Evolutionary conservation across 2,329 filamentous ascomycete species (phyloP).

Genomic region (Aureobasidium sp.): DNA sequence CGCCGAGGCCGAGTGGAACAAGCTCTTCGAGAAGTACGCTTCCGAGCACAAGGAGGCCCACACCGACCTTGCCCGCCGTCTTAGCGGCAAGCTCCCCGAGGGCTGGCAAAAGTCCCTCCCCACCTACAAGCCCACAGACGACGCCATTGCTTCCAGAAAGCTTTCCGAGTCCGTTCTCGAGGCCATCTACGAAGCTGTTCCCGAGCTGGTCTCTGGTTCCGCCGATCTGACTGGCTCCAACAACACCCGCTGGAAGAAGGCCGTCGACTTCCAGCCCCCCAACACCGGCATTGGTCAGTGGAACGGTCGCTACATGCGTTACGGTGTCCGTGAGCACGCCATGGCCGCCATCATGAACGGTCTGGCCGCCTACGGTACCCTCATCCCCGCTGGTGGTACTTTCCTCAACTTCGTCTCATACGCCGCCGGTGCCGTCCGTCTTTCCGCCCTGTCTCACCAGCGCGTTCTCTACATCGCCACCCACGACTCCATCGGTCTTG

Average conservation of each 20-base stretch:
- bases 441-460: conserved; percentile 84
- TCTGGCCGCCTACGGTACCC: conserved; percentile 86
- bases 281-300: conserved; percentile 79
- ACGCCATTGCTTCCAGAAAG: conserved; percentile 86
- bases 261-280: conserved; percentile 94
- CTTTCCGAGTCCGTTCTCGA: conserved; percentile 88
- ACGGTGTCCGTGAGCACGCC: conserved; percentile 84
- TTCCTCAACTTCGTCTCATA: conserved; percentile 99
- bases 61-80: conserved; percentile 72
- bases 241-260: conserved; percentile 96
- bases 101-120: conserved; percentile 95
- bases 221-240: conserved; percentile 98
- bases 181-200: conserved; percentile 74
- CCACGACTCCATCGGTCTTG: conserved; percentile 97
- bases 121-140: conserved; percentile 77
- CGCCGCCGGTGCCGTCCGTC: conserved; percentile 86
- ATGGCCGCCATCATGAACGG: conserved; percentile 95
- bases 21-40: conserved; percentile 80
- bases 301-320: conserved; percentile 83
- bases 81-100: conserved; percentile 76
- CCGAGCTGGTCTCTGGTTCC: conserved; percentile 90
- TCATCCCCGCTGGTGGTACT: conserved; percentile 89
- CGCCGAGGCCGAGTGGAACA: conserved; percentile 89
- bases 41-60: conserved; percentile 69
- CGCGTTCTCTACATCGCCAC: conserved; percentile 94